A percentile compares a stretch with the other conserved stretches of the same genome.
These are phyloP conservation scores for Salvia sclarea DNA, from an alignment of 305 asterid genomes.

Conservation along the genomic window DNA sequence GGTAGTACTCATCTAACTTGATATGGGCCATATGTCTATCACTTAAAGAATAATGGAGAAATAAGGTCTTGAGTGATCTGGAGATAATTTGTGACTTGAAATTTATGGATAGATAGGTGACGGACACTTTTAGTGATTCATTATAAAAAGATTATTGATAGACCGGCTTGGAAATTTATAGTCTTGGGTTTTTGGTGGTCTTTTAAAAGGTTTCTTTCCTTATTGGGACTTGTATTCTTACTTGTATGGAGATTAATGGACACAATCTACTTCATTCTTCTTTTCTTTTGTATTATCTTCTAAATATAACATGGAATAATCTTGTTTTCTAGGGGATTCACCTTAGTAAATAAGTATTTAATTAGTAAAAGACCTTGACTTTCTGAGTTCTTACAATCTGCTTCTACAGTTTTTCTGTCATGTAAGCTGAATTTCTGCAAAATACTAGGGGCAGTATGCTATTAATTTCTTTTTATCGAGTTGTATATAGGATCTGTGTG, in stretches of 20 bases:
- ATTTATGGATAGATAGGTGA: neutral
- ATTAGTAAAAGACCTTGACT: neutral
- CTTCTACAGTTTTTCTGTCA: conserved; percentile 1
- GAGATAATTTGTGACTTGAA: conserved; percentile 1
- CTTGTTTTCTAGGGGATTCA: neutral
- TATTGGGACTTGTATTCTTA: neutral
- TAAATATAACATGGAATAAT: conserved; percentile 1
- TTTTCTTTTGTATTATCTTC: neutral
- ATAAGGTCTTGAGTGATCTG: neutral
- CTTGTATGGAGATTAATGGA: conserved; percentile 5
- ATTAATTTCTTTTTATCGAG: neutral
- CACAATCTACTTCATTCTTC: neutral
- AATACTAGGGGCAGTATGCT: conserved; percentile 14
- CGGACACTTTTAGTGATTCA: conserved; percentile 5
- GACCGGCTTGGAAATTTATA: neutral
- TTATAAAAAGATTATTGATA: neutral
- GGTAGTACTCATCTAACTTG: neutral
- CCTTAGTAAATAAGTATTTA: neutral
- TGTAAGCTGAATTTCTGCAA: conserved; percentile 2
- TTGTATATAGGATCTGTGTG: conserved; percentile 23
- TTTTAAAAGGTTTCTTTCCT: neutral
- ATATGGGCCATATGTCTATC: neutral
- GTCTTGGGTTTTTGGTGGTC: neutral
- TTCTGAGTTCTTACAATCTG: neutral
- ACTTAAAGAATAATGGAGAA: neutral